These are phyloP conservation scores for Sporisorium sorghi DNA, from an alignment of 1,284 basidiomycete species.

Conservation along the genomic window DNA sequence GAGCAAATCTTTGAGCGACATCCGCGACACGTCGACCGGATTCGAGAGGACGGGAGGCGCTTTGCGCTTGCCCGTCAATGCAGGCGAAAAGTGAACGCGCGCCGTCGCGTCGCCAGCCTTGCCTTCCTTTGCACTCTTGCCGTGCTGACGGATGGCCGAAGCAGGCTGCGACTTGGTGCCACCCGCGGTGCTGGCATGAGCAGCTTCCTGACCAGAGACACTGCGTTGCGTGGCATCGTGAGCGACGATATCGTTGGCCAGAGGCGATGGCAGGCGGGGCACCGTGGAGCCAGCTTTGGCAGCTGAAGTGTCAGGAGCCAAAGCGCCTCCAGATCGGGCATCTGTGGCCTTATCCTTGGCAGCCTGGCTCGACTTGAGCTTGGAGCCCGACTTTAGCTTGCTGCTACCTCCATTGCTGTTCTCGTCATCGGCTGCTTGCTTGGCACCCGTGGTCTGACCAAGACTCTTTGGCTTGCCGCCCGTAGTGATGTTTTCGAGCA, in stretches of 20 bases:
- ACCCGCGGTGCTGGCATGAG: background rate
- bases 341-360: slow-evolving; percentile 27
- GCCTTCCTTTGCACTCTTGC: slow-evolving; percentile 45
- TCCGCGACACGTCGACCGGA: slow-evolving; percentile 69
- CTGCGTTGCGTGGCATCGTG: slow-evolving; percentile 17
- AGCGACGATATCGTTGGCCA: slow-evolving; percentile 45
- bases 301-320: slow-evolving; percentile 18
- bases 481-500: slow-evolving; percentile 70
- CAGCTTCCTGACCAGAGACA: background rate
- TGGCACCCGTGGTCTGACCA: slow-evolving; percentile 60
- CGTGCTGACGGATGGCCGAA: slow-evolving; percentile 44
- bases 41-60: slow-evolving; percentile 58
- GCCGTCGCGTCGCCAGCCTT: slow-evolving; percentile 29
- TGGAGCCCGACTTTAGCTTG: slow-evolving; percentile 25
- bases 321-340: slow-evolving; percentile 16
- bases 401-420: slow-evolving; percentile 7
- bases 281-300: slow-evolving; percentile 15
- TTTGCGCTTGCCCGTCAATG: slow-evolving; percentile 66
- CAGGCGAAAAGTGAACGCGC: slow-evolving; percentile 62
- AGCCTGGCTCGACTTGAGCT: slow-evolving; percentile 23
- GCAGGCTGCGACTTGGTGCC: slow-evolving; percentile 44
- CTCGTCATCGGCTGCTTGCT: slow-evolving; percentile 26
- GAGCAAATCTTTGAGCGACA: slow-evolving; percentile 71
- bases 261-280: slow-evolving; percentile 39
- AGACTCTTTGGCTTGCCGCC: slow-evolving; percentile 69